These are phyloP conservation scores for Sarocladium strictum DNA, from an alignment of 2,329 filamentous ascomycete genomes.

Conservation along the genomic window DNA sequence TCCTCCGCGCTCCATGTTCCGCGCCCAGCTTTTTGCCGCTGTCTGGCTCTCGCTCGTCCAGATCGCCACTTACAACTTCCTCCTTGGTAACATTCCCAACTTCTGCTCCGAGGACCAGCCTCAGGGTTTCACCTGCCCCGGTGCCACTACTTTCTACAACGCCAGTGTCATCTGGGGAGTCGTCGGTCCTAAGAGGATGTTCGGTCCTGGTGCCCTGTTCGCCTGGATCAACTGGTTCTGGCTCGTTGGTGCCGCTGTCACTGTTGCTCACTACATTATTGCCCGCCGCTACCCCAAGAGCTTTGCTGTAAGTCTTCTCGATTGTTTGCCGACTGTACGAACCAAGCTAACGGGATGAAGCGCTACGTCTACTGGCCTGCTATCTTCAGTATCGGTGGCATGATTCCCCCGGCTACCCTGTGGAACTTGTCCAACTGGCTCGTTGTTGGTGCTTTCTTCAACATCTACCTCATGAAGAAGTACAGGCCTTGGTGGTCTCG, in stretches of 20 bases:
- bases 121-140: slow-evolving; percentile 30
- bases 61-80: slow-evolving; percentile 39
- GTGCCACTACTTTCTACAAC: slow-evolving; percentile 40
- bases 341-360: slow-evolving; percentile 18
- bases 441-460: slow-evolving; percentile 43
- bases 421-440: slow-evolving; percentile 51
- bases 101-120: slow-evolving; percentile 32
- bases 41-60: slow-evolving; percentile 40
- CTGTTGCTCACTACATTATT: slow-evolving; percentile 40
- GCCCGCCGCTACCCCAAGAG: slow-evolving; percentile 37
- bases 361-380: slow-evolving; percentile 47
- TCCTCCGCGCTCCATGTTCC: slow-evolving; percentile 38
- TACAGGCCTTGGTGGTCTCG: slow-evolving; percentile 7
- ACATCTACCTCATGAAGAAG: slow-evolving; percentile 32
- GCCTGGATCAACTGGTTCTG: slow-evolving; percentile 45
- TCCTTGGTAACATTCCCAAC: slow-evolving; percentile 37
- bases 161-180: slow-evolving; percentile 52
- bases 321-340: not conserved
- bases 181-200: slow-evolving; percentile 51
- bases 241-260: slow-evolving; percentile 42
- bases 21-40: slow-evolving; percentile 35
- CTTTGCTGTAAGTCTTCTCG: slow-evolving; percentile 3
- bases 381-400: slow-evolving; percentile 42
- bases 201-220: slow-evolving; percentile 47
- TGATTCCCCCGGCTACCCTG: slow-evolving; percentile 49